Conservation (phyloP, 2,329 filamentous ascomycete species). For the Harringtonia lauricola region DNA sequence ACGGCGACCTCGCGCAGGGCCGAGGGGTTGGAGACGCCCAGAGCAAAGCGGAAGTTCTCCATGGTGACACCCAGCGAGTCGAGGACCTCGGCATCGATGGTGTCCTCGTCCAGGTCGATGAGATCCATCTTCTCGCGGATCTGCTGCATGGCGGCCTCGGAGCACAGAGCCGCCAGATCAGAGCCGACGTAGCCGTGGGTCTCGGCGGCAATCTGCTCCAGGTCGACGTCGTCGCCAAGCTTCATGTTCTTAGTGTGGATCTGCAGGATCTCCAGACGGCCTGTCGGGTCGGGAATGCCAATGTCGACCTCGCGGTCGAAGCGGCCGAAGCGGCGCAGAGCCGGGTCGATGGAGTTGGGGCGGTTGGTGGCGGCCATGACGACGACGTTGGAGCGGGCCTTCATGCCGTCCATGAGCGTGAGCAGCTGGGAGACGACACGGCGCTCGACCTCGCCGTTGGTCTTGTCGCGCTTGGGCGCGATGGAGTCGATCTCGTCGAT, state of each 20-base stretch:
- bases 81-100: slow-evolving; percentile 95
- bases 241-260: slow-evolving; percentile 99
- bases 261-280: slow-evolving; percentile 95
- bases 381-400: slow-evolving; percentile 94
- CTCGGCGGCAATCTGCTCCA: slow-evolving; percentile 92
- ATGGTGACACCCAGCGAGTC: slow-evolving; percentile 98
- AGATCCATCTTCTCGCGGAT: slow-evolving; percentile 99
- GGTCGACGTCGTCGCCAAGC: slow-evolving; percentile 88
- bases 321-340: slow-evolving; percentile 92
- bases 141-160: slow-evolving; percentile 98
- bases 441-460: slow-evolving; percentile 96
- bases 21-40: slow-evolving; percentile 96
- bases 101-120: slow-evolving; percentile 97
- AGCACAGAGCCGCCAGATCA: slow-evolving; percentile 95
- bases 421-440: slow-evolving; percentile 93
- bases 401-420: slow-evolving; percentile 99
- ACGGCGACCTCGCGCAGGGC: slow-evolving; percentile 97
- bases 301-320: slow-evolving; percentile 99
- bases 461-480: slow-evolving; percentile 99
- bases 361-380: slow-evolving; percentile 99
- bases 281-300: slow-evolving; percentile 93
- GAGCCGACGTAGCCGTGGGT: slow-evolving; percentile 99
- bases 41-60: slow-evolving; percentile 99
- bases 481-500: slow-evolving; percentile 99
- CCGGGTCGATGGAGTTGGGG: slow-evolving; percentile 96